phyloP scores from a whole-genome alignment of 1,284 basidiomycete species.

The Cystobasidium pallidum region DNA sequence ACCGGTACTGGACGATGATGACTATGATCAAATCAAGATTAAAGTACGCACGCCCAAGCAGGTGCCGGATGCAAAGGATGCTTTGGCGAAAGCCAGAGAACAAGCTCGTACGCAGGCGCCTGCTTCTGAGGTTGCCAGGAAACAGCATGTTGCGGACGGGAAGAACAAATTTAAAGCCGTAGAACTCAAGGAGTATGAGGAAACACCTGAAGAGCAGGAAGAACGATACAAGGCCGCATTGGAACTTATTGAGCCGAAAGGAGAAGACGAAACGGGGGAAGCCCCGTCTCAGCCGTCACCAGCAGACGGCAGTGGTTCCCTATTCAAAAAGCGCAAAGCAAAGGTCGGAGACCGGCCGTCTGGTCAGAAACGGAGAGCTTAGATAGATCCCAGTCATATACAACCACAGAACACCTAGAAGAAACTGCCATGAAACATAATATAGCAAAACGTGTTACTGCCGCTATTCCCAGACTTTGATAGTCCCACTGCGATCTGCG shows the following conservation, averaged over 20 bases:
- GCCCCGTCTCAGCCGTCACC: not conserved
- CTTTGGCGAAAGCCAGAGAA: conserved; percentile 28
- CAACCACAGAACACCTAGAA: not conserved
- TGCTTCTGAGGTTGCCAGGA: not conserved
- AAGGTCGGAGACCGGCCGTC: not conserved
- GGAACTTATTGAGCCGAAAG: conserved; percentile 34
- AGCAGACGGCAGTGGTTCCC: conserved; percentile 8
- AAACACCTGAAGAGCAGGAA: conserved; percentile 33
- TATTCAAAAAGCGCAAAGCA: conserved; percentile 51
- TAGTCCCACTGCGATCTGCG: conserved; percentile 75
- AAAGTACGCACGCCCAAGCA: conserved; percentile 37
- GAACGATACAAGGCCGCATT: conserved; percentile 11
- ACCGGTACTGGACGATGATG: conserved; percentile 46
- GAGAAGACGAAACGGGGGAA: conserved; percentile 4
- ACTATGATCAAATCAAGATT: conserved; percentile 41
- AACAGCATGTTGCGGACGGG: conserved; percentile 18
- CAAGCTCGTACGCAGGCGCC: conserved; percentile 27
- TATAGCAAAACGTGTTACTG: too few species aligned
- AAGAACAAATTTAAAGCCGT: conserved; percentile 48
- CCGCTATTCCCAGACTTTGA: conserved; percentile 67
- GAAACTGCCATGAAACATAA: too few species aligned
- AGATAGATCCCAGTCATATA: not conserved
- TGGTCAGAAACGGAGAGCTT: conserved; percentile 13
- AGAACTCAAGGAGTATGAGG: conserved; percentile 29
- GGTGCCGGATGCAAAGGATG: not conserved